phyloP scores from a whole-genome alignment of 345 rosid genomes.

The Gossypium turneri region DNA sequence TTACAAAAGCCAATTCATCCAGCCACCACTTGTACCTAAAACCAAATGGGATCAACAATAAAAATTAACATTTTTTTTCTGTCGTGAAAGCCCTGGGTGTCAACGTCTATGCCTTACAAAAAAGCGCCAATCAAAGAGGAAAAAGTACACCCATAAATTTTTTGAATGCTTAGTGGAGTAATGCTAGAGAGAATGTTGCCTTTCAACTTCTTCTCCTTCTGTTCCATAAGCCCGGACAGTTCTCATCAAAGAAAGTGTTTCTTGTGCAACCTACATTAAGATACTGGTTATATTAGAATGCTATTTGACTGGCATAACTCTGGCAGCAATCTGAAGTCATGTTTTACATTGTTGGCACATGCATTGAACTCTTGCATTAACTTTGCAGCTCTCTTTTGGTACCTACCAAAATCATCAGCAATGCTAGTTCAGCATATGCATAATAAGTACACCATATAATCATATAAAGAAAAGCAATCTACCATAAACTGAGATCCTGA shows the following conservation, averaged over 20 bases:
- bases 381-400: slow-evolving; percentile 48
- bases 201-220: slow-evolving; percentile 42
- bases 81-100: background rate
- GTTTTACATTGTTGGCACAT: slow-evolving; percentile 38
- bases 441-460: background rate
- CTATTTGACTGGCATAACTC: slow-evolving; percentile 5
- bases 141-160: background rate
- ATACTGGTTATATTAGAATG: slow-evolving; percentile 4
- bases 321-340: background rate
- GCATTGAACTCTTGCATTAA: slow-evolving; percentile 48
- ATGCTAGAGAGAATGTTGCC: slow-evolving; percentile 34
- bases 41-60: slow-evolving; percentile 14
- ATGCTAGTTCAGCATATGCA: background rate
- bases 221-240: slow-evolving; percentile 44
- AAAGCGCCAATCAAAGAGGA: background rate
- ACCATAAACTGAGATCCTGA: background rate
- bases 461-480: slow-evolving; percentile 5
- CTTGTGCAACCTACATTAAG: slow-evolving; percentile 44
- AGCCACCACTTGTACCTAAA: slow-evolving; percentile 47
- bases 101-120: background rate
- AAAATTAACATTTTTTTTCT: background rate
- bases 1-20: slow-evolving; percentile 35
- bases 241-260: slow-evolving; percentile 43
- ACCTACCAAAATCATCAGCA: slow-evolving; percentile 34
- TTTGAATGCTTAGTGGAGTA: slow-evolving; percentile 12